Evolutionary conservation across 768 basidiomycete genomes (phyloP).

Genomic region (Lyophyllum semitale): DNA sequence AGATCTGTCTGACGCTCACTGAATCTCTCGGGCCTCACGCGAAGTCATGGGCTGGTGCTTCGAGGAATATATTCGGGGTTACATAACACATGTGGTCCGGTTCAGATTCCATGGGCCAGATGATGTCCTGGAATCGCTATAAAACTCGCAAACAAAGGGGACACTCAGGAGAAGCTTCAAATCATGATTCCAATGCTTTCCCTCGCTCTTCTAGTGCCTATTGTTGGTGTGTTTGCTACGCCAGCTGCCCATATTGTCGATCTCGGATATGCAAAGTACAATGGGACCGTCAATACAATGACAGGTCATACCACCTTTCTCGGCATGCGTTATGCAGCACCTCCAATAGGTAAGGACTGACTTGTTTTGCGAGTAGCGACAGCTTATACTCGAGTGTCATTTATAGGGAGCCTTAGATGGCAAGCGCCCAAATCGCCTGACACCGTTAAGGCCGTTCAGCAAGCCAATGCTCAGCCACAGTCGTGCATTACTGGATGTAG

Average conservation of each 20-base stretch:
- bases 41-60: background rate
- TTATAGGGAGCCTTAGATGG: constrained; percentile 36
- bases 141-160: background rate
- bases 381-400: background rate
- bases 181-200: background rate
- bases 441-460: constrained; percentile 26
- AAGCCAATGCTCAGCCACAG: constrained; percentile 32
- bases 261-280: constrained; percentile 47
- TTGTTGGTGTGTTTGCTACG: constrained; percentile 3
- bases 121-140: background rate
- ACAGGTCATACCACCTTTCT: constrained; percentile 40
- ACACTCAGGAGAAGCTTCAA: background rate
- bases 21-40: too few species aligned
- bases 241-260: constrained; percentile 31
- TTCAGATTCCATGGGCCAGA: too few species aligned
- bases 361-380: background rate
- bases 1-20: too few species aligned
- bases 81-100: too few species aligned
- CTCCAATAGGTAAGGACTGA: constrained; percentile 40
- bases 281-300: constrained; percentile 35
- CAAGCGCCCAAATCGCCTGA: constrained; percentile 34
- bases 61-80: background rate
- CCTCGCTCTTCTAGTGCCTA: background rate
- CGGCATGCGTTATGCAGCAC: constrained; percentile 50
- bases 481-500: constrained; percentile 32